Base-by-base conservation (phyloP, 371 early-diverging fungal genomes). In the Lichtheimia ramosa region DNA sequence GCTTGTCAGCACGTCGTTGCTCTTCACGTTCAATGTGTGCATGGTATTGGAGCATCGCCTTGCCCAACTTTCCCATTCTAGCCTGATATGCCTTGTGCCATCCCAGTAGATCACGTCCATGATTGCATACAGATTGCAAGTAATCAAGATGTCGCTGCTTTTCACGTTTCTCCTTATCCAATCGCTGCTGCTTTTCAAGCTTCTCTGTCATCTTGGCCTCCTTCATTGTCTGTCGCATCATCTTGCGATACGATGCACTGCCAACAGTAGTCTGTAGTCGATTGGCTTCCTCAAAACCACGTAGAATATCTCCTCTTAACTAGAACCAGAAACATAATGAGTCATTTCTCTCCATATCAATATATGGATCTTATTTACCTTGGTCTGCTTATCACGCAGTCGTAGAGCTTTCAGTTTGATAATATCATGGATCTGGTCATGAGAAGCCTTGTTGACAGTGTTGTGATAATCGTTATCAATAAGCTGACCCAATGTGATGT, bases 131-230 rank as follows among this genome's bases (percentile, higher is more conserved):
- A 5, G 83, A 82, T 60, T 83, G 79, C 43, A 96, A 72, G 63
- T 87, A 93, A 56, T 93, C 91, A 55, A 82, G 56, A 65, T 94
- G 96, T 59, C 92, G 91, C 65, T 92, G 88, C 62, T 84, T 84
- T 74, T 96, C 95, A 15, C 89, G 81, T 56, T 88, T 84, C 66
- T 96, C 97, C 51, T 95, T 85, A 60, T 96, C 96, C 54, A 85
- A 75, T n/a, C 95, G 82, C 69, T 95, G 94, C 59, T 91, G 92
- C 12, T 91, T 81, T 69, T 97, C 98, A 42, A 92, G 84, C 73
- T 87, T 89, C 69, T 97, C 98, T 2, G 96, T 96, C 73, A 90
- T 88, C 24, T 92, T 83, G 1, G 94, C 94, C 61, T 97, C 97
- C n/a, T 95, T 86, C 54, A 93, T 68, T 0, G 93, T 86, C 64